Percentiles rank a stretch among this genome's conserved stretches.
Conservation (phyloP, 108 stramenopile genomes). For the Parietichytrium sp. region DNA sequence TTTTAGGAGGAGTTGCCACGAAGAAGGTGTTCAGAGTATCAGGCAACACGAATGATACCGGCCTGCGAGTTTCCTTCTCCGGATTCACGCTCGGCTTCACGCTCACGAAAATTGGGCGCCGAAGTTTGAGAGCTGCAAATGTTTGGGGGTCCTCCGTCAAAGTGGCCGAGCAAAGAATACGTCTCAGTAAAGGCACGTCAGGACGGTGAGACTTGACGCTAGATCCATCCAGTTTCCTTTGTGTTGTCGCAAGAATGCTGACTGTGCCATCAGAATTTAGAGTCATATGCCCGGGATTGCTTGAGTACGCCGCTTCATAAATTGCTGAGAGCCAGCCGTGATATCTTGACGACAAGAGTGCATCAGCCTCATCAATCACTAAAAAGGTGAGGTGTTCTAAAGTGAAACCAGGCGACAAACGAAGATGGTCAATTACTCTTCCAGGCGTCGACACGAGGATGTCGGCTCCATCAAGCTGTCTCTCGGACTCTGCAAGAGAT, state of each 20-base stretch:
- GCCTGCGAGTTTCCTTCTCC: background rate
- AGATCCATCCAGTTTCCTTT: background rate
- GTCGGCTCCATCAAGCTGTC: background rate
- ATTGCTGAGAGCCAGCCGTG: conserved; percentile 5
- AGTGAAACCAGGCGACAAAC: background rate
- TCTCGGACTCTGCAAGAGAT: background rate
- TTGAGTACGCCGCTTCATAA: background rate
- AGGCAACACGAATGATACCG: too few species aligned
- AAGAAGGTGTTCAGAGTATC: too few species aligned
- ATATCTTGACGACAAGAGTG: background rate
- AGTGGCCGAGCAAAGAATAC: conserved; percentile 2
- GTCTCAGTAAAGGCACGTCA: background rate
- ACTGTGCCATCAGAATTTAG: background rate
- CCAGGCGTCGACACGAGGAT: conserved; percentile 30
- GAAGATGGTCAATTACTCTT: background rate
- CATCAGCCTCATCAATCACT: conserved; percentile 21
- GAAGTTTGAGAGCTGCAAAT: conserved; percentile 7
- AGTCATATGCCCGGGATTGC: background rate
- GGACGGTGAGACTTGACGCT: conserved; percentile 12
- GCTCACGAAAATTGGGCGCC: conserved; percentile 22
- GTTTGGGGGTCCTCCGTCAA: background rate
- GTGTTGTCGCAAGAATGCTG: background rate
- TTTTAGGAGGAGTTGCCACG: too few species aligned
- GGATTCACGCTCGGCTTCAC: background rate
- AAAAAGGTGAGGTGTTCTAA: conserved; percentile 34